These are phyloP conservation scores for Hericium coralloides DNA, from an alignment of 768 basidiomycete genomes.

Conservation along the genomic window DNA sequence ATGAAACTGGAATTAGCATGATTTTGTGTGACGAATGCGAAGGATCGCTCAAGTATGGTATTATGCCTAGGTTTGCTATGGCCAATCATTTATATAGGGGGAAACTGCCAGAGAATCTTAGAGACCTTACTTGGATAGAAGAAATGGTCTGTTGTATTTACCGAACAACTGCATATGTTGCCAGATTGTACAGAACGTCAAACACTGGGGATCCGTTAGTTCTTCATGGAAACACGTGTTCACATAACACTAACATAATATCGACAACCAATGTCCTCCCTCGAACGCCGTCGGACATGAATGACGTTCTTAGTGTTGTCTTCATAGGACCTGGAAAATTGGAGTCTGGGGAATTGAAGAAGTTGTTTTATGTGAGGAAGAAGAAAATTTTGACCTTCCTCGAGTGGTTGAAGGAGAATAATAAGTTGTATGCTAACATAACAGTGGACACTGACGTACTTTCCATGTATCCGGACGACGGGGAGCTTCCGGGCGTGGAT, in stretches of 20 bases:
- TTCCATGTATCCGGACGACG: not conserved
- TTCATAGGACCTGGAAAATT: constrained; percentile 22
- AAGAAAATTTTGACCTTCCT: constrained; percentile 19
- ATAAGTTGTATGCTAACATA: constrained; percentile 14
- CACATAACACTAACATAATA: constrained; percentile 25
- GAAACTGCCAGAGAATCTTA: constrained; percentile 15
- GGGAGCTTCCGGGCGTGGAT: not conserved
- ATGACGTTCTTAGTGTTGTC: constrained; percentile 18
- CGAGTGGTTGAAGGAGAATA: constrained; percentile 17
- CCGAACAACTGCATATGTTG: constrained; percentile 20
- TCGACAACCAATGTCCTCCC: constrained; percentile 23
- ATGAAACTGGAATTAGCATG: not conserved
- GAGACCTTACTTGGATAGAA: constrained; percentile 10
- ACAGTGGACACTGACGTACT: not conserved
- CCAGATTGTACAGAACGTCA: constrained; percentile 18
- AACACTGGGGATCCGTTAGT: constrained; percentile 17
- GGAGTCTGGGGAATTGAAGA: constrained; percentile 6
- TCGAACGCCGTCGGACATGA: constrained; percentile 19
- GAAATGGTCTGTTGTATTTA: constrained; percentile 17
- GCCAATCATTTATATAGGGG: constrained; percentile 1
- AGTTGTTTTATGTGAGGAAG: constrained; percentile 18
- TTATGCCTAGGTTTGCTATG: not conserved
- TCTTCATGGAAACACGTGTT: constrained; percentile 27
- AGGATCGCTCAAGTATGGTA: not conserved
- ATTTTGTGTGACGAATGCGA: not conserved